phyloP scores from a whole-genome alignment of 2,329 filamentous ascomycete species.

The Geoglossum cookeanum region DNA sequence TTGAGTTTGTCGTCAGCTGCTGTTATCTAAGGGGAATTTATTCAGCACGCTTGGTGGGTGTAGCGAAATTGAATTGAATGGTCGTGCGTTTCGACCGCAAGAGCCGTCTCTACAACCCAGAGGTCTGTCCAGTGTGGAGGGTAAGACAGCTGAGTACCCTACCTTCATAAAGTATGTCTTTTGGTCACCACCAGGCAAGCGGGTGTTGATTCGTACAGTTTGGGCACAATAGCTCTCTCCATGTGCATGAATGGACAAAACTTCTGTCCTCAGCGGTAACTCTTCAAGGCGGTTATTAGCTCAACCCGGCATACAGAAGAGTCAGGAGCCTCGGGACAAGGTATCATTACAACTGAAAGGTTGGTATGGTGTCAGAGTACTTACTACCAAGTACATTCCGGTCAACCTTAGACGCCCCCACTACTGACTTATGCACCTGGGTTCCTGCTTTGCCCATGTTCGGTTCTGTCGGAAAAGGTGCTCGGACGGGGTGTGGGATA shows the following conservation, averaged over 20 bases:
- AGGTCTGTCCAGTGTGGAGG: not conserved
- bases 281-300: not conserved
- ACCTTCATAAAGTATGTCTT: not conserved
- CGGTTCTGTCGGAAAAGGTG: not conserved
- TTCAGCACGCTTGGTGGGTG: not conserved
- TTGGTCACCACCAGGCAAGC: not conserved
- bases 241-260: not conserved
- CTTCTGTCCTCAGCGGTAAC: not conserved
- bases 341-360: not conserved
- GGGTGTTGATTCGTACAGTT: not conserved
- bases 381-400: not conserved
- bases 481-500: too few relatives aligned
- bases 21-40: not conserved
- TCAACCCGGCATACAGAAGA: not conserved
- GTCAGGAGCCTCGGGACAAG: too few relatives aligned
- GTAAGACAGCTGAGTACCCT: not conserved
- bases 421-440: not conserved
- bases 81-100: not conserved
- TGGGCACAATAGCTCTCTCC: not conserved
- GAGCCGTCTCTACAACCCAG: not conserved
- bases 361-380: not conserved
- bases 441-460: not conserved
- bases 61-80: not conserved
- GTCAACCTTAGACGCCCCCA: not conserved
- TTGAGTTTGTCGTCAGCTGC: not conserved